Evolutionary conservation across 768 basidiomycete genomes (phyloP).

Genomic region (Kwoniella shandongensis): DNA sequence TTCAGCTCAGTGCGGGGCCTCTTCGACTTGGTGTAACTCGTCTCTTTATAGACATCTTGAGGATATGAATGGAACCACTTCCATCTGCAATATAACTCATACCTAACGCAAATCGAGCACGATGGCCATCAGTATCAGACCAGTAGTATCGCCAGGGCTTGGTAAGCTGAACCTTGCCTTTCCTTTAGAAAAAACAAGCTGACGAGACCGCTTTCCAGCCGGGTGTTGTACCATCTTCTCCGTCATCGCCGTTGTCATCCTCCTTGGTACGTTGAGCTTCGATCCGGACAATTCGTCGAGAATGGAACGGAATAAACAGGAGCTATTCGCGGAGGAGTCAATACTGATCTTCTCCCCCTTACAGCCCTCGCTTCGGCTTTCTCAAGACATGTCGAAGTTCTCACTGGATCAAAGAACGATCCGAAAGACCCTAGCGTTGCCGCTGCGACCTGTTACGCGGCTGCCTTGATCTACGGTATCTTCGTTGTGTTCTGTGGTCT

Average conservation of each 20-base stretch:
- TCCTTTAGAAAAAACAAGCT: slow-evolving; percentile 4
- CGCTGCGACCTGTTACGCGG: slow-evolving; percentile 54
- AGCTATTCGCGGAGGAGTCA: background rate
- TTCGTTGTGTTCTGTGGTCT: slow-evolving; percentile 54
- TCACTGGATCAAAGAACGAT: slow-evolving; percentile 54
- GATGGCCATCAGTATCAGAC: slow-evolving; percentile 41
- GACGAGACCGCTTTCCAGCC: slow-evolving; percentile 27
- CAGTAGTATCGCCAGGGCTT: slow-evolving; percentile 49
- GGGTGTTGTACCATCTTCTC: slow-evolving; percentile 53
- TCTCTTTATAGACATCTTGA: too few relatives aligned
- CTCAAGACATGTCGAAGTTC: slow-evolving; percentile 51
- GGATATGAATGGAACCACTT: too few relatives aligned
- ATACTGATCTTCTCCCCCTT: background rate
- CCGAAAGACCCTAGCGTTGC: slow-evolving; percentile 53
- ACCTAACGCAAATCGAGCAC: background rate
- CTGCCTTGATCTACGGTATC: slow-evolving; percentile 54
- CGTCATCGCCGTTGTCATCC: slow-evolving; percentile 52
- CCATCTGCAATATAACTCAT: too few relatives aligned
- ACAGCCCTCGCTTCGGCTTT: slow-evolving; percentile 52
- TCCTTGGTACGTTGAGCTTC: slow-evolving; percentile 41
- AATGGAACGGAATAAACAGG: slow-evolving; percentile 18
- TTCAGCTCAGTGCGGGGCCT: background rate
- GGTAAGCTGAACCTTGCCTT: slow-evolving; percentile 37
- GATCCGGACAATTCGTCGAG: too few relatives aligned
- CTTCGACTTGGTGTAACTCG: too few relatives aligned